Base-by-base conservation (phyloP, 75 land plant genomes). In the Pinus taeda region DNA sequence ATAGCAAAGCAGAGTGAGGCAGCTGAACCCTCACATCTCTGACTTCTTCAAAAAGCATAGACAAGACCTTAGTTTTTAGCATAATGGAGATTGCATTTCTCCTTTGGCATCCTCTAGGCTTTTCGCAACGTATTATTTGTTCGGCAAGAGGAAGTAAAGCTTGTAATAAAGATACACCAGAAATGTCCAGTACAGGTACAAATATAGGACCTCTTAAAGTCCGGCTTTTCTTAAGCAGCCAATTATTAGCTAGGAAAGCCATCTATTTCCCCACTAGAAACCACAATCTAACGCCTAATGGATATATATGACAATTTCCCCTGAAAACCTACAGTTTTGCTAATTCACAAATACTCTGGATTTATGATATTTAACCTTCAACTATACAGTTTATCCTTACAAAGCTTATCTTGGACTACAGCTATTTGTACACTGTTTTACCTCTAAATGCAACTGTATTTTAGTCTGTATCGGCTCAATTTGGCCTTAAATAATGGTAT, bases 21-120 rank as follows among this genome's bases (percentile, higher is more conserved):
- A 91, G 77, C 13, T 3, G 42, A 39, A 39, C 42, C 42, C 42
- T 4, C 2, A 74, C 60, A 1, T 86, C 92, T 39, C 77, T 78
- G 42, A 89, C 76, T 37, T 91, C 93, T 29, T 93, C 96, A 75
- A 91, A 83, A 30, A 93, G 80, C 1, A 88, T 70, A 15, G 81
- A 74, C 57, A 93, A 81, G 15, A 91, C 87, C 81, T 81, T 85
- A 77, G 84, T 78, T 57, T 87, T 79, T 20, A 89, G 73, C 8
- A 77, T 60, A 49, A 89, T 81, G 26, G 86, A 76, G 3, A 79
- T 73, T 11, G 70, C 78, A 60, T 89, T 91, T 20, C 85, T 77
- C n/a, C 67, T 60, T 67, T 89, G 93, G 15, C 83, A 71, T 4
- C 57, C 20, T 42, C 76, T 71, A 70, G 83, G 78, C 36, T 79